Base-by-base conservation (phyloP, 768 basidiomycete genomes). In the Paxillus rubicundulus region DNA sequence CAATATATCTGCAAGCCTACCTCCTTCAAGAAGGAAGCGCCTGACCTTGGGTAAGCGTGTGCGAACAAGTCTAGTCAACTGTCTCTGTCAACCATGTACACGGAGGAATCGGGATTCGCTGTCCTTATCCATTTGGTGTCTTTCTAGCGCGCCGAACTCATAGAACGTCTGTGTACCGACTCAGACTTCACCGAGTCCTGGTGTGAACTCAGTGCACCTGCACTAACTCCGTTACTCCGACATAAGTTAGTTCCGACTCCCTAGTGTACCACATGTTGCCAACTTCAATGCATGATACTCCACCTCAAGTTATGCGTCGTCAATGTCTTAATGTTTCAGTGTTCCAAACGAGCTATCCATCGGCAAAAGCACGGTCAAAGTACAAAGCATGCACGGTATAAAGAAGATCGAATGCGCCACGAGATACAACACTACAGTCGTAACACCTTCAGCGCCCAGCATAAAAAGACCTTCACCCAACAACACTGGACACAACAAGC, bases 1-100 rank as follows among this genome's bases (percentile, higher is more conserved):
- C 36, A 14, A 13, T 2, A 13, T 2, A 14, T 37, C 36, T 6
- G 36, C 36, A 37, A 9, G 36, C 5, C 10, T 13, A 3, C 14
- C 36, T 13, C 36, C 36, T 14, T 3, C 36, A 14, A 14, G n/a
- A 42, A 28, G 34, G 41, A 41, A 72, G 6, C 24, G 24, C 24
- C 4, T 5, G 24, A 24, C 24, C 24, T 24, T 4, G 24, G 4
- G 24, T 24, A 24, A 1, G 74, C 73, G 50, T 75, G 73, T 5
- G 73, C 73, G 1, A 74, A 52, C 74, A 72, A 74, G 0, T 69
- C 72, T 27, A 65, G 71, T 34, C 45, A 30, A 8, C 46, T 39
- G 34, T 37, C 36, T 9, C 17, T 40, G 14, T 42, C 43, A 24
- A 18, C 45, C 10, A 41, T 27, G 38, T 47, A 40, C 18, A 32